phyloP scores from a whole-genome alignment of 495 filamentous ascomycete species.

The Parmelia sp. region DNA sequence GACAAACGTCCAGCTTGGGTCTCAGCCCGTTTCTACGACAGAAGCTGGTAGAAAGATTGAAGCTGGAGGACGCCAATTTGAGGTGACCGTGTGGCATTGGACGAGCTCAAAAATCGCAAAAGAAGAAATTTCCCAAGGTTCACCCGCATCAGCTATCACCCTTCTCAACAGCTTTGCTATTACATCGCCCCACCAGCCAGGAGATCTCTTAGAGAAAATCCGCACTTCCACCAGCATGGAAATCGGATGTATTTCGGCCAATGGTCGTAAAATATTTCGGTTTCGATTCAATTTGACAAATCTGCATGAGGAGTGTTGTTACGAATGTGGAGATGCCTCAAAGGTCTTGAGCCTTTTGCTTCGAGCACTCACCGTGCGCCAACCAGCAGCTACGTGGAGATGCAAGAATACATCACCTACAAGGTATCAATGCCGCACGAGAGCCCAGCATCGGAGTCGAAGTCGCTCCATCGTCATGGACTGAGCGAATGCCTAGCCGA shows the following conservation, averaged over 20 bases:
- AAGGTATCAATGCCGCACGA: neutral
- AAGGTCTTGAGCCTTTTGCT: neutral
- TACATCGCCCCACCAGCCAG: neutral
- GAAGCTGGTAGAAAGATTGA: constrained; percentile 44
- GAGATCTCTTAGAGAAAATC: no score
- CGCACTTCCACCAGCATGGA: neutral
- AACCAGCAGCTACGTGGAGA: neutral
- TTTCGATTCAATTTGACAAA: neutral
- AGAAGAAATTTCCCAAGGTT: neutral
- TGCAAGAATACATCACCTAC: neutral
- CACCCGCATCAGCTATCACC: neutral
- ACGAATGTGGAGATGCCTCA: neutral
- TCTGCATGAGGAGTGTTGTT: neutral
- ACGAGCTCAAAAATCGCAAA: neutral
- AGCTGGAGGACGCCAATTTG: constrained; percentile 16
- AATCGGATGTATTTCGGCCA: neutral
- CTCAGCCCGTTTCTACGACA: constrained; percentile 52
- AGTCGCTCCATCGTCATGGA: neutral
- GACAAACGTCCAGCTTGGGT: constrained; percentile 39
- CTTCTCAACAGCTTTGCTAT: neutral
- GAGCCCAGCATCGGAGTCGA: neutral
- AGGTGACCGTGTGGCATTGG: neutral
- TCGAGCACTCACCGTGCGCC: neutral
- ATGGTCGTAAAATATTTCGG: neutral
- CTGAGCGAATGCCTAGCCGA: neutral